Evolutionary conservation across 2,329 filamentous ascomycete genomes (phyloP), one percentile per base, ranked within the genome.

Genomic region (Ambrosiella cleistominuta): DNA sequence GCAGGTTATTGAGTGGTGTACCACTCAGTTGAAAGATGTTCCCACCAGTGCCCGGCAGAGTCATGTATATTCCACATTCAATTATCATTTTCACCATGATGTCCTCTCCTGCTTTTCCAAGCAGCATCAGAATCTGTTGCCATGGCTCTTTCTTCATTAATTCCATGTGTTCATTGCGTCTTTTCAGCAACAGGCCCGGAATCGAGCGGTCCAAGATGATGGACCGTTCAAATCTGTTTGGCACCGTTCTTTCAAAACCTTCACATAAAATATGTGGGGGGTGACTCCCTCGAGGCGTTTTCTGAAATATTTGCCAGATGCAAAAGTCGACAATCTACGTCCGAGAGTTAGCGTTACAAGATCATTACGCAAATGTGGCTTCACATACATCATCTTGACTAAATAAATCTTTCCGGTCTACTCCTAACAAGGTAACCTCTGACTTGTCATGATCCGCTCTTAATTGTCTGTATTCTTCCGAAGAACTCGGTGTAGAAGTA

Each of bases 21-120:
- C 91, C 91, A 66, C 84, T 88, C 37, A 95, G 68, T 67, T 97
- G 91, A 64, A 82, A 80, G 65, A 85, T 84, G 64, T 88, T 89
- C 1, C 78, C 78, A 57, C 71, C 74, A 9, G 78, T 78, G 27
- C 72, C 72, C 44, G 79, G 70, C 9, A 94, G 68, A 3, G 77
- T 70, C 11, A 79, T 65, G 66, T 93, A 98, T 5, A 97, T 71
- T 6, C 86, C 85, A 67, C 83, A 87, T 61, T 93, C 81, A 1
- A 90, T 69, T 4, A 97, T 74, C 60, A 95, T 71, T 63, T 85
- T 77, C 56, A 87, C 76, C 79, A 96, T 88, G 61, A 91, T 82
- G 27, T 75, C 75, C 61, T 94, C 86, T 2, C 87, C 87, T 53
- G 81, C 80, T 61, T 76, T 77, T 0, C 91, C 93, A 9, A 97